These are phyloP conservation scores for Rhizoctonia solani DNA, from an alignment of 1,284 basidiomycete species.

Conservation along the genomic window DNA sequence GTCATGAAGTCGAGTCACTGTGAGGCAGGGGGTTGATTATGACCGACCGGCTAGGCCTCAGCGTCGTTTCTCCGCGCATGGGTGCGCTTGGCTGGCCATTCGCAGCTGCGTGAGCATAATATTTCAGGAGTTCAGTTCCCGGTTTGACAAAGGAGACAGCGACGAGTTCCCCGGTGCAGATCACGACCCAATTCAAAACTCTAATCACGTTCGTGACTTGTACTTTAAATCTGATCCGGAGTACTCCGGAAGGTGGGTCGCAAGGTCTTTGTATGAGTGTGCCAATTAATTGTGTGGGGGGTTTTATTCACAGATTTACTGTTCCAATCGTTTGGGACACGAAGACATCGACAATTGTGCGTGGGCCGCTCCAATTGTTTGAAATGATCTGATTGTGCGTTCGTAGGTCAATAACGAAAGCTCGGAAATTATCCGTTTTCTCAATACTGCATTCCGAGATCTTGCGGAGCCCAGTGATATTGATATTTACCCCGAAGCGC, in stretches of 20 bases:
- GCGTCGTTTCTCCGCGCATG: slow-evolving; percentile 86
- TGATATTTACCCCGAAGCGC: slow-evolving; percentile 77
- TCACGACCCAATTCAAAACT: slow-evolving; percentile 69
- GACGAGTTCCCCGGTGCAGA: slow-evolving; percentile 75
- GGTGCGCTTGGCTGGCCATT: slow-evolving; percentile 89
- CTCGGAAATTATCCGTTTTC: slow-evolving; percentile 90
- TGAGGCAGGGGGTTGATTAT: background rate
- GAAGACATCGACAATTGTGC: slow-evolving; percentile 82
- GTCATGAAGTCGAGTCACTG: background rate
- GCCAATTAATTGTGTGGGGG: background rate
- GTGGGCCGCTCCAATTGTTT: background rate
- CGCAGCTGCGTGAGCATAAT: slow-evolving; percentile 49
- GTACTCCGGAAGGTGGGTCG: slow-evolving; percentile 64
- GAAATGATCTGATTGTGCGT: background rate
- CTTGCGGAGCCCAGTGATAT: slow-evolving; percentile 65
- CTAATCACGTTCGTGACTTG: slow-evolving; percentile 80
- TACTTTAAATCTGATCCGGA: slow-evolving; percentile 78
- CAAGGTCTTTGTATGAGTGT: background rate
- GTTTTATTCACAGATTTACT: slow-evolving; percentile 61
- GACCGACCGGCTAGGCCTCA: slow-evolving; percentile 59
- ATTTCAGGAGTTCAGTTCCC: background rate
- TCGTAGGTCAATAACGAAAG: slow-evolving; percentile 77
- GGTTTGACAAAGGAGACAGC: slow-evolving; percentile 41
- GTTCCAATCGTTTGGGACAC: slow-evolving; percentile 97
- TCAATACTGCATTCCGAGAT: slow-evolving; percentile 84